Evolutionary conservation across 495 filamentous ascomycete genomes (phyloP).

Genomic region (Trichoderma reesei): DNA sequence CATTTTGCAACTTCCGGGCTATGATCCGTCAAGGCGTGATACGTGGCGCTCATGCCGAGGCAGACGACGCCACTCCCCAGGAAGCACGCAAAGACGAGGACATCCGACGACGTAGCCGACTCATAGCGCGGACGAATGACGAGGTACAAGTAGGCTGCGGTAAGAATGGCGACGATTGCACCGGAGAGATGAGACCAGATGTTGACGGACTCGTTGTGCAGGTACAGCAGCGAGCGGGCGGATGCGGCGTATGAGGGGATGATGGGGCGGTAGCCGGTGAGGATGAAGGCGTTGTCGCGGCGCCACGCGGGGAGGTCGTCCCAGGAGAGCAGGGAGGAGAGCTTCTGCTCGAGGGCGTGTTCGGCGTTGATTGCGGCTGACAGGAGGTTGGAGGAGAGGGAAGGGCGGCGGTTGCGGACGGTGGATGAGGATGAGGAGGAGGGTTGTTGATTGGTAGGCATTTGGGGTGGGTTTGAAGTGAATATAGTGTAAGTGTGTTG

Average conservation of each 20-base stretch:
- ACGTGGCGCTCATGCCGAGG: slow-evolving; percentile 78
- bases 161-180: slow-evolving; percentile 21
- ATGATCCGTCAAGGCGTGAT: slow-evolving; percentile 37
- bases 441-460: background rate
- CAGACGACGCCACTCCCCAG: slow-evolving; percentile 67
- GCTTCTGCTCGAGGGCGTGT: slow-evolving; percentile 18
- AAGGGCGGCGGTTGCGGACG: slow-evolving; percentile 8
- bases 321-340: slow-evolving; percentile 19
- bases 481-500: too few relatives aligned
- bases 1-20: slow-evolving; percentile 30
- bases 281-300: slow-evolving; percentile 58
- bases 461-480: background rate
- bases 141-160: slow-evolving; percentile 23
- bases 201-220: slow-evolving; percentile 41
- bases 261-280: slow-evolving; percentile 57
- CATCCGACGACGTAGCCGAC: slow-evolving; percentile 52
- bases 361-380: slow-evolving; percentile 16
- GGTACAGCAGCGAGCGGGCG: slow-evolving; percentile 47
- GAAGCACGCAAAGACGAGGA: slow-evolving; percentile 66
- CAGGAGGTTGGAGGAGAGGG: background rate
- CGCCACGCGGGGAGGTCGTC: slow-evolving; percentile 26
- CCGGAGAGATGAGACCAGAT: slow-evolving; percentile 36
- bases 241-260: slow-evolving; percentile 54
- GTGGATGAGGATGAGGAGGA: background rate
- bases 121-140: slow-evolving; percentile 56